phyloP scores from a whole-genome alignment of 352 stramenopile genomes.

The Phytophthora pisi region DNA sequence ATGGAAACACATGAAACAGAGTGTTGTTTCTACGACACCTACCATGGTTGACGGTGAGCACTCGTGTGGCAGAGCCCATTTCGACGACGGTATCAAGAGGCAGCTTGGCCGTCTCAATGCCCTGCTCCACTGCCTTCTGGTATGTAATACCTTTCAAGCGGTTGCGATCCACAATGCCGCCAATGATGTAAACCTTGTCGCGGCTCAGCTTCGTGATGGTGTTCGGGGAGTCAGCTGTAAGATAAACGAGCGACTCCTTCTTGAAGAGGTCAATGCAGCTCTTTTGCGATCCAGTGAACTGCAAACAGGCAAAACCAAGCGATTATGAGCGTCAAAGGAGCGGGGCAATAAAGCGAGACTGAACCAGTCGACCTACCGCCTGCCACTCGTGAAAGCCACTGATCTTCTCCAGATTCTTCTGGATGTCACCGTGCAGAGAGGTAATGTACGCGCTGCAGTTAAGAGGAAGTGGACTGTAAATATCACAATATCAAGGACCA shows the following conservation, averaged over 20 bases:
- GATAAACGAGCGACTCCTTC: slow-evolving; percentile 92
- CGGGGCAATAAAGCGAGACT: not conserved
- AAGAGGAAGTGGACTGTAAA: not conserved
- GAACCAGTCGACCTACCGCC: slow-evolving; percentile 37
- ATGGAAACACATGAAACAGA: not conserved
- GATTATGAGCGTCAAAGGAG: not conserved
- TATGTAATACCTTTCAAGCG: slow-evolving; percentile 94
- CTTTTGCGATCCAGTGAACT: slow-evolving; percentile 65
- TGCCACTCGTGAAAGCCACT: slow-evolving; percentile 89
- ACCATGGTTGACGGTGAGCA: slow-evolving; percentile 92
- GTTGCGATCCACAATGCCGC: slow-evolving; percentile 97
- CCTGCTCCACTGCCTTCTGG: slow-evolving; percentile 89
- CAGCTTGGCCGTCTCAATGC: slow-evolving; percentile 92
- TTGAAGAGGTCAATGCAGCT: slow-evolving; percentile 80
- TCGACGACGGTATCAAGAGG: slow-evolving; percentile 88
- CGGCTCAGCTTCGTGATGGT: slow-evolving; percentile 87
- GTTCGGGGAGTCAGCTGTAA: slow-evolving; percentile 95
- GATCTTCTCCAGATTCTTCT: slow-evolving; percentile 89
- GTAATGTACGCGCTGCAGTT: slow-evolving; percentile 62
- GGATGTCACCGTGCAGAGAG: slow-evolving; percentile 74
- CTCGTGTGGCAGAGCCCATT: slow-evolving; percentile 73
- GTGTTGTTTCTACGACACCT: slow-evolving; percentile 4
- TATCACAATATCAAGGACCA: not conserved
- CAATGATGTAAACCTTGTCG: slow-evolving; percentile 96
- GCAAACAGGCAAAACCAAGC: not conserved